A percentile compares a stretch with the other conserved stretches of the same genome.
These are phyloP conservation scores for Pseudevernia furfuracea DNA, from an alignment of 495 filamentous ascomycete species.

Conservation along the genomic window DNA sequence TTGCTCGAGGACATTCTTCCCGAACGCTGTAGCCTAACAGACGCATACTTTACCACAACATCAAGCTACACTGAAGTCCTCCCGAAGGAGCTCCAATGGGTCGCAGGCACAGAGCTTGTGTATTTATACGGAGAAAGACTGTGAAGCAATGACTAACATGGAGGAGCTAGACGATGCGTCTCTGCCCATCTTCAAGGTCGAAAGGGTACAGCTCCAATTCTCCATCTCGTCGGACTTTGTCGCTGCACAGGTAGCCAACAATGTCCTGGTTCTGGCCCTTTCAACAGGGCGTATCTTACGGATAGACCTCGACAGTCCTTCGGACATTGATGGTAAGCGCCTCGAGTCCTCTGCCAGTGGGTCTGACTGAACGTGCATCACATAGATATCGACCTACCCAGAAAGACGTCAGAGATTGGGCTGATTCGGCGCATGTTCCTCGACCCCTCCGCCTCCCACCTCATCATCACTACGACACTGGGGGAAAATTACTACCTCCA, in stretches of 20 bases:
- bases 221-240: conserved; percentile 88
- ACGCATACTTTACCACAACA: neutral
- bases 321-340: conserved; percentile 81
- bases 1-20: neutral
- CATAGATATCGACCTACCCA: conserved; percentile 91
- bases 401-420: conserved; percentile 81
- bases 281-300: conserved; percentile 82
- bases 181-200: conserved; percentile 86
- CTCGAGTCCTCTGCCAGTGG: conserved; percentile 22
- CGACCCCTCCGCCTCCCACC: conserved; percentile 89
- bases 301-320: conserved; percentile 87
- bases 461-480: conserved; percentile 82
- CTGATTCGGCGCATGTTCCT: conserved; percentile 93
- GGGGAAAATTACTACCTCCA: conserved; percentile 98
- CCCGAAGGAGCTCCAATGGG: neutral
- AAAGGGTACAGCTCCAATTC: conserved; percentile 85
- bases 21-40: neutral
- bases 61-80: neutral
- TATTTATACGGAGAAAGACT: too few relatives aligned
- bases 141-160: conserved; percentile 28
- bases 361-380: conserved; percentile 12
- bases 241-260: conserved; percentile 92
- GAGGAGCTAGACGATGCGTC: conserved; percentile 55
- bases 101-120: neutral
- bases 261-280: conserved; percentile 85